Conservation (phyloP, 768 basidiomycete species). For the Leccinum broughii region DNA sequence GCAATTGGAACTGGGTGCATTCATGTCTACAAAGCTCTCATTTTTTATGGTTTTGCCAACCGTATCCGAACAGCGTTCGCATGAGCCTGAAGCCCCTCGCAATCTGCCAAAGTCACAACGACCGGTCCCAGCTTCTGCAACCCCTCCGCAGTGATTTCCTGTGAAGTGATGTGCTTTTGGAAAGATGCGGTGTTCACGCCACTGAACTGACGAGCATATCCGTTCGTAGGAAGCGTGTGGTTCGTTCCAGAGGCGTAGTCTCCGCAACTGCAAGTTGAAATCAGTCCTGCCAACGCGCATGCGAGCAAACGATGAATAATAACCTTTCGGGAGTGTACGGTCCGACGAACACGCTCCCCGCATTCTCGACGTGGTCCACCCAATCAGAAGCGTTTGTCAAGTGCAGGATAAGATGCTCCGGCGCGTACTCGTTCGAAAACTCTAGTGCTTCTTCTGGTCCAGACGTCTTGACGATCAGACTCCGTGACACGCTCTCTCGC, state of each 20-base stretch:
- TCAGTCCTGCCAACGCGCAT: conserved; percentile 7
- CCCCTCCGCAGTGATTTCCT: conserved; percentile 83
- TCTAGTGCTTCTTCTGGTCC: conserved; percentile 73
- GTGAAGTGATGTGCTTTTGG: conserved; percentile 99
- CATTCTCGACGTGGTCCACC: conserved; percentile 77
- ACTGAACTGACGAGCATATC: conserved; percentile 97
- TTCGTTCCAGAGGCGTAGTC: conserved; percentile 99
- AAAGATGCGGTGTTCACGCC: conserved; percentile 97
- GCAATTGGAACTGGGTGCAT: conserved; percentile 1
- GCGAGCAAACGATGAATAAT: conserved; percentile 21
- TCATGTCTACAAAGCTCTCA: neutral
- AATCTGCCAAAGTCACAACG: conserved; percentile 88
- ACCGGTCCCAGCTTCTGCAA: conserved; percentile 79
- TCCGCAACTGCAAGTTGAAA: conserved; percentile 66
- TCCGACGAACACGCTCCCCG: conserved; percentile 96
- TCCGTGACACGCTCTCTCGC: conserved; percentile 84
- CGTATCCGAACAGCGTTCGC: conserved; percentile 94
- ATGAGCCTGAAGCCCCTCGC: conserved; percentile 93
- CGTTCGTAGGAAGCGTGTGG: conserved; percentile 95
- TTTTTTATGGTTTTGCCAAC: conserved; percentile 35
- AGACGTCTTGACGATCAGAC: conserved; percentile 77
- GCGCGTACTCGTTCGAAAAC: conserved; percentile 98
- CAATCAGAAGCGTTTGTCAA: conserved; percentile 66
- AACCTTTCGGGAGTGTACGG: conserved; percentile 95
- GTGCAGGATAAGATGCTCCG: conserved; percentile 96